Evolutionary conservation across 352 stramenopile genomes (phyloP).

Genomic region (Plasmopara muralis): DNA sequence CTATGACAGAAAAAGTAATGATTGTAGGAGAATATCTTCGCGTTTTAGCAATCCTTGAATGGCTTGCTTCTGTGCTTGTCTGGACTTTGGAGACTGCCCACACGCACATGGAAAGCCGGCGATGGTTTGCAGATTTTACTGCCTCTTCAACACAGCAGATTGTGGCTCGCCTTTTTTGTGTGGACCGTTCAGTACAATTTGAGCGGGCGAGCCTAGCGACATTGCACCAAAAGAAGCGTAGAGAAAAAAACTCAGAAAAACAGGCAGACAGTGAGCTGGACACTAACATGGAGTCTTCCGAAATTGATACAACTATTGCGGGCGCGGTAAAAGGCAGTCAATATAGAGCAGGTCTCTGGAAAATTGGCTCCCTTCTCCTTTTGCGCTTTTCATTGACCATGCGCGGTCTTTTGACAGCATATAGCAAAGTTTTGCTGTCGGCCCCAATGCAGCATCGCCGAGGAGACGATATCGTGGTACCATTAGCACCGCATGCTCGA

Average conservation of each 20-base stretch:
- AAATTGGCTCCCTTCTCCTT: constrained; percentile 70
- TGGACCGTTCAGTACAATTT: constrained; percentile 66
- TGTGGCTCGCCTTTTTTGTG: constrained; percentile 55
- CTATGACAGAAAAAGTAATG: constrained; percentile 31
- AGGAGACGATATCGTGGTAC: constrained; percentile 49
- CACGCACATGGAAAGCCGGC: constrained; percentile 57
- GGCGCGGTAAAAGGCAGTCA: constrained; percentile 1
- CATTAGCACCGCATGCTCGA: constrained; percentile 53
- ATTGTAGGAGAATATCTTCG: constrained; percentile 60
- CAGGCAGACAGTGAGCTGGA: constrained; percentile 7
- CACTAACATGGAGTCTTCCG: constrained; percentile 12
- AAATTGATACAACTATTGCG: constrained; percentile 5
- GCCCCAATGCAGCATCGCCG: constrained; percentile 55
- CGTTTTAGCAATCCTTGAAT: constrained; percentile 62
- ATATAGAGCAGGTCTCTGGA: constrained; percentile 47
- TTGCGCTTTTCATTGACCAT: constrained; percentile 72
- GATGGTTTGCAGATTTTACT: constrained; percentile 43
- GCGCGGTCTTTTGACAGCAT: constrained; percentile 52
- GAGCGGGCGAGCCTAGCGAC: constrained; percentile 63
- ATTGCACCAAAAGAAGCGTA: constrained; percentile 36
- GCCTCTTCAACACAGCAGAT: constrained; percentile 42
- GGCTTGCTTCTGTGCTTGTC: constrained; percentile 62
- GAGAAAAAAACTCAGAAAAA: constrained; percentile 9
- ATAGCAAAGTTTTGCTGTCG: constrained; percentile 64
- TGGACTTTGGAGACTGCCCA: constrained; percentile 78